Percentiles rank a stretch among this genome's conserved stretches.
Conservation (phyloP, 202 grass and related monocot species). For the Zoysia matrella region DNA sequence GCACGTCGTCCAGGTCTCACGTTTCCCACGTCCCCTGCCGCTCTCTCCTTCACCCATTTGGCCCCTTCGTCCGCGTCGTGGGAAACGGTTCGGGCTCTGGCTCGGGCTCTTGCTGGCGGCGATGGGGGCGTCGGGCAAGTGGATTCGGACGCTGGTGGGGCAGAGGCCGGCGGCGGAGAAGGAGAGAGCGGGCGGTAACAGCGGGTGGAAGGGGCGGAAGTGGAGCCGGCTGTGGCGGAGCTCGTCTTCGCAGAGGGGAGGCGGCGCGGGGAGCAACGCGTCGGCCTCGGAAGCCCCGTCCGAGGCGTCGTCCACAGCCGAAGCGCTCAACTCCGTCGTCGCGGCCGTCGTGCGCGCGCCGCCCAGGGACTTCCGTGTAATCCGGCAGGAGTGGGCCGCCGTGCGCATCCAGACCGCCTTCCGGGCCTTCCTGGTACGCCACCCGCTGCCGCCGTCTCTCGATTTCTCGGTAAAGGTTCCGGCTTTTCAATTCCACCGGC, state of each 20-base stretch:
- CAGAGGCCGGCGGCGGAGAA: slow-evolving; percentile 52
- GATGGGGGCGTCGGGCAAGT: slow-evolving; percentile 79
- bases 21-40: slow-evolving; percentile 14
- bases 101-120: neutral
- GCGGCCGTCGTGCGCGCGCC: slow-evolving; percentile 69
- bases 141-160: slow-evolving; percentile 76
- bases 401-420: slow-evolving; percentile 83
- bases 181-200: slow-evolving; percentile 29
- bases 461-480: neutral
- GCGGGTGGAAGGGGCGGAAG: slow-evolving; percentile 53
- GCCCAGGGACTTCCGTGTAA: slow-evolving; percentile 67
- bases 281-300: slow-evolving; percentile 58
- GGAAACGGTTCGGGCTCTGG: neutral
- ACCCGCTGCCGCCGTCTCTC: neutral
- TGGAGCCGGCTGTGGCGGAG: slow-evolving; percentile 80
- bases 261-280: slow-evolving; percentile 38
- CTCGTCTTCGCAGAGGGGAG: slow-evolving; percentile 51
- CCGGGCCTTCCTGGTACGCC: slow-evolving; percentile 73
- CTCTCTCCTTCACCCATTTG: neutral
- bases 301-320: slow-evolving; percentile 53
- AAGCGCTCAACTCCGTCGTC: slow-evolving; percentile 59
- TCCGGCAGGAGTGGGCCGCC: slow-evolving; percentile 73
- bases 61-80: neutral
- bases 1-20: slow-evolving; percentile 37
- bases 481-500: neutral